These are phyloP conservation scores for Tolypocladium paradoxum DNA, from an alignment of 2,329 filamentous ascomycete species.

Conservation along the genomic window DNA sequence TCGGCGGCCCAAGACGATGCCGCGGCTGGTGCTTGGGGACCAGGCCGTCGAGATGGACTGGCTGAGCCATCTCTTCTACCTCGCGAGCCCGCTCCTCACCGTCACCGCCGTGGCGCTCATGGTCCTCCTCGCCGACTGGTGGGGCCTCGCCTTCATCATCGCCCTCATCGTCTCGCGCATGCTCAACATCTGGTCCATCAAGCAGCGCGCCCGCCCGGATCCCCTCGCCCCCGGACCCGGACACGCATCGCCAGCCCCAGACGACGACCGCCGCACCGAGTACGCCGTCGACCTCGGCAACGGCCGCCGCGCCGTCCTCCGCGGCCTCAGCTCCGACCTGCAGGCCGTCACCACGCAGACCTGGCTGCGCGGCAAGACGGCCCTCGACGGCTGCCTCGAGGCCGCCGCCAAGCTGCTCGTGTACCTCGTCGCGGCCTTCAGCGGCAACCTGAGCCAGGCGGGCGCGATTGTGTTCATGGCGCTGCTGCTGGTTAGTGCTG, in stretches of 20 bases:
- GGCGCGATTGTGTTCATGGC: conserved; percentile 40
- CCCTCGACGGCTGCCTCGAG: conserved; percentile 39
- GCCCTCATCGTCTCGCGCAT: conserved; percentile 42
- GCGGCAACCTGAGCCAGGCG: conserved; percentile 42
- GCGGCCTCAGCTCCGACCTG: conserved; percentile 43
- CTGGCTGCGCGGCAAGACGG: conserved; percentile 43
- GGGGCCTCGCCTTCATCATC: conserved; percentile 34
- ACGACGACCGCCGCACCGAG: conserved; percentile 21
- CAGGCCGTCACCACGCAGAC: conserved; percentile 46
- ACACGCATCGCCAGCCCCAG: neutral
- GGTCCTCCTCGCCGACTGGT: conserved; percentile 39
- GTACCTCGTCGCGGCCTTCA: conserved; percentile 44
- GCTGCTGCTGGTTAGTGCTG: conserved; percentile 41
- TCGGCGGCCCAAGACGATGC: neutral
- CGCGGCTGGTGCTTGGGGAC: neutral
- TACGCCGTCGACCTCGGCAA: conserved; percentile 42
- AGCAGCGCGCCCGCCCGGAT: conserved; percentile 28
- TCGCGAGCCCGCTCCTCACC: conserved; percentile 36
- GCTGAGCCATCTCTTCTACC: conserved; percentile 37
- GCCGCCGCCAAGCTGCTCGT: conserved; percentile 45
- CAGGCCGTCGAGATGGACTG: conserved; percentile 26
- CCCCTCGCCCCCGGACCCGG: neutral
- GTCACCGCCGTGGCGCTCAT: conserved; percentile 30
- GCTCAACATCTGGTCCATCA: conserved; percentile 46
- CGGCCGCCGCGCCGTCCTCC: conserved; percentile 39